phyloP scores from a whole-genome alignment of 2,329 filamentous ascomycete genomes.

The Aspergillus terreus region DNA sequence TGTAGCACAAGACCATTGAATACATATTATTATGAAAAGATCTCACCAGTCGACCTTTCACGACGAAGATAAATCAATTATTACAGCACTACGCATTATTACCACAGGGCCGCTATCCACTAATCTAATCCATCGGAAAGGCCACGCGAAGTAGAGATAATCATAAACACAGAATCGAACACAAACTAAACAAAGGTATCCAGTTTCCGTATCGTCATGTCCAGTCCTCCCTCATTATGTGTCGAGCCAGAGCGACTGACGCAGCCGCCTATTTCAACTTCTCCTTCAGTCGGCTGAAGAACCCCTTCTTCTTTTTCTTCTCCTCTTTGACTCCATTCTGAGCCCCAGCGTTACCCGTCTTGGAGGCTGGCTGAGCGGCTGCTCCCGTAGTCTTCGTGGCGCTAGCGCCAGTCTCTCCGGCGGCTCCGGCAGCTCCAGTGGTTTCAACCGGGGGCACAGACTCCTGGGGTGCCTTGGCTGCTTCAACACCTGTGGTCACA shows the following conservation, averaged over 20 bases:
- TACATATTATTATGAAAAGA: too few species aligned
- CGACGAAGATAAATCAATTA: conserved; percentile 1
- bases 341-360: neutral
- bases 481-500: conserved; percentile 18
- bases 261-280: conserved; percentile 42
- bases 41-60: neutral
- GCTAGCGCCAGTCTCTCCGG: conserved; percentile 8
- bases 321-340: conserved; percentile 8
- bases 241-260: neutral
- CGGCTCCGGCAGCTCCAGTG: neutral
- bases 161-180: neutral
- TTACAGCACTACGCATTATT: neutral
- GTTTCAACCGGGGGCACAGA: conserved; percentile 10
- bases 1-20: neutral
- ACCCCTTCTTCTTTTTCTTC: conserved; percentile 62
- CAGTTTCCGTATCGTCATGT: conserved; percentile 14
- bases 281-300: conserved; percentile 56
- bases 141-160: conserved; percentile 1
- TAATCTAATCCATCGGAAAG: neutral
- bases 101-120: neutral
- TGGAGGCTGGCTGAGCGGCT: neutral
- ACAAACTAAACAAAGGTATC: conserved; percentile 20
- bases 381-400: conserved; percentile 13
- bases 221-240: conserved; percentile 9
- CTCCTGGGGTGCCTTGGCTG: conserved; percentile 16